Evolutionary conservation across 2,329 filamentous ascomycete genomes (phyloP).

Genomic region (Neurospora sp.): DNA sequence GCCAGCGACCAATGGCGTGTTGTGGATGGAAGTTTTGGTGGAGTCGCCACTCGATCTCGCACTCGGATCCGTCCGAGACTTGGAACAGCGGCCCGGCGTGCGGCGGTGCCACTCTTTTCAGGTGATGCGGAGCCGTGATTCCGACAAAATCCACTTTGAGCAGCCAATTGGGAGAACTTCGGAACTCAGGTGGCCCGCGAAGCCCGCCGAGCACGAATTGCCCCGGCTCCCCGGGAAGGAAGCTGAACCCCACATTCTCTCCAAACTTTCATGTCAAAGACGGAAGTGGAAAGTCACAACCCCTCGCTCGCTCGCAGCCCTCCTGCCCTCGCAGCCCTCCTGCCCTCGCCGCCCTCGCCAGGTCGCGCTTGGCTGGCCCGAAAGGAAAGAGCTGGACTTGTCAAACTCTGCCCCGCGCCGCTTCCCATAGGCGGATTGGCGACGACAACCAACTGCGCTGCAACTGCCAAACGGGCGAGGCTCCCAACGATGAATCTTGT

Average conservation of each 20-base stretch:
- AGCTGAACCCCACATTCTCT: neutral
- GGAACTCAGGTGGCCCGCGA: constrained; percentile 12
- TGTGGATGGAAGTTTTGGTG: neutral
- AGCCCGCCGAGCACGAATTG: constrained; percentile 1
- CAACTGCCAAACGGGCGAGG: neutral
- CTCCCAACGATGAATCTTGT: neutral
- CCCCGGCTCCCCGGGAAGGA: neutral
- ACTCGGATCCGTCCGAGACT: constrained; percentile 2
- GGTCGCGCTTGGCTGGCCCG: neutral
- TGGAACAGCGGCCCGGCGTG: constrained; percentile 20
- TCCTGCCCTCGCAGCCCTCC: neutral
- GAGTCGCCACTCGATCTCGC: neutral
- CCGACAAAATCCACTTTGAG: constrained; percentile 13
- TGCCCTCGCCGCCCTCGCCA: neutral
- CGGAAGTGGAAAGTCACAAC: neutral
- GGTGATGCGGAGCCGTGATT: constrained; percentile 21
- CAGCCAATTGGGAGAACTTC: constrained; percentile 12
- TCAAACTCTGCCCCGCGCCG: neutral
- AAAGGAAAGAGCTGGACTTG: neutral
- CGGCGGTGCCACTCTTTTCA: constrained; percentile 17
- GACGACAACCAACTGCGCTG: neutral
- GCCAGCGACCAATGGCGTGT: neutral
- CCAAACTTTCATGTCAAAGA: neutral
- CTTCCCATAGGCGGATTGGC: neutral
- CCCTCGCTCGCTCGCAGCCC: neutral